Base-by-base conservation (phyloP, 2,329 filamentous ascomycete genomes). In the Chaetomium globosum region DNA sequence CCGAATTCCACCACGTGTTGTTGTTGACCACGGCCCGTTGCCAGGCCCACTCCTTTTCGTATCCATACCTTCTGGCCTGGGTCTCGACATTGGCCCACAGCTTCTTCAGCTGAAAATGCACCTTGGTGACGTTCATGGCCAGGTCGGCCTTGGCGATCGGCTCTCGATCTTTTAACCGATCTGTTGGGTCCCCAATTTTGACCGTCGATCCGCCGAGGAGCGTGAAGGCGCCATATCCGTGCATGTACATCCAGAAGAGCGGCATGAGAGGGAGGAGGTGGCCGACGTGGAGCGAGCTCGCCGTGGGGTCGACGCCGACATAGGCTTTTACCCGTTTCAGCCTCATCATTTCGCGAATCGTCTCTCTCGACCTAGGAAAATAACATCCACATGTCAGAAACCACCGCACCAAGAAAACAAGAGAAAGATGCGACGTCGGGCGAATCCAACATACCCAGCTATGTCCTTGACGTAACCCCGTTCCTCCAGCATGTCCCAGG, bases 211-310 rank as follows among this genome's bases (percentile, higher is more conserved):
- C 89, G 55, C 90, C 90, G 64, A 93, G 75, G 63, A 95, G 80
- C 48, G 85, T 88, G 58, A 90, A 80, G 30, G 88, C 83, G 36
- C 85, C 81, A 75, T 89, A 88, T 28, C 92, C 91, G 74, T 93
- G 82, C 69, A 93, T 81, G 78, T 92, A 92, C 80, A 93, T 85
- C 89, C 91, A 94, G 78, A 92, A 93, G 28, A 94, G 80, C 19
- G 90, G 86, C 91, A 95, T 95, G 62, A 94, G 81, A 26, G 92
- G 89, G 16, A 95, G 80, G 6, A 96, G 81, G 74, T 96, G 91
- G 65, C 92, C 92, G 55, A 95, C 81, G 72, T 96, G 92, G 65
- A 95, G 80, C 2, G 91, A 95, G 63, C 86, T 81, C 16, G 90
- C 91, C 0, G 92, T 95, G 5, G 92, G 91, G 74, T 96, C 92